Percentiles rank a stretch among this genome's conserved stretches.
Conservation (phyloP, 768 basidiomycete species). For the Pleurotus citrinopileatus region DNA sequence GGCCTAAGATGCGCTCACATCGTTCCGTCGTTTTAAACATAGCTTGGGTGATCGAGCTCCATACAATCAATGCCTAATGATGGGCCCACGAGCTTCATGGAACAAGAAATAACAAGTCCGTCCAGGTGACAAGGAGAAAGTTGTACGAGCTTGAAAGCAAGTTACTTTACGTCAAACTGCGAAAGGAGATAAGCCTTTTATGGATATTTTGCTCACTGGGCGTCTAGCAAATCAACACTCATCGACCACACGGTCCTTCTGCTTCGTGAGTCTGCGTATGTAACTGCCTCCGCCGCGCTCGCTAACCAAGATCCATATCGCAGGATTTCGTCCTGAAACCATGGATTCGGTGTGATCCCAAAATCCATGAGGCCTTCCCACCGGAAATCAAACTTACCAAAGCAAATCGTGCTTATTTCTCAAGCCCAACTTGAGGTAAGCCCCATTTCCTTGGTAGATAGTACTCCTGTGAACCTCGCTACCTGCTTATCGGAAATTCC, state of each 20-base stretch:
- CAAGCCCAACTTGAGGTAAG: neutral
- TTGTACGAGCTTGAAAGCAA: neutral
- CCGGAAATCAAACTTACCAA: constrained; percentile 2
- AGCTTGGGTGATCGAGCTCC: neutral
- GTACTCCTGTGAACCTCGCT: too few species aligned
- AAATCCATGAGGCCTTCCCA: constrained; percentile 1
- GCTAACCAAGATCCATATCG: neutral
- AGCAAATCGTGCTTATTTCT: constrained; percentile 1
- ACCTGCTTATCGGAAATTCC: neutral
- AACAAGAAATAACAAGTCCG: neutral
- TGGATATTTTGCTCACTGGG: constrained; percentile 5
- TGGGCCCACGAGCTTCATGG: neutral
- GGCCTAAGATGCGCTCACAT: neutral
- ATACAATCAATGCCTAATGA: neutral
- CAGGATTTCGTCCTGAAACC: constrained; percentile 1
- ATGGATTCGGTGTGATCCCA: constrained; percentile 8
- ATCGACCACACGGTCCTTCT: neutral
- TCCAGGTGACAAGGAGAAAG: neutral
- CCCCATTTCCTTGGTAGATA: neutral
- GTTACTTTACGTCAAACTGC: neutral
- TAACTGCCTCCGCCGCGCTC: neutral
- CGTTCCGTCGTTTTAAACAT: constrained; percentile 3
- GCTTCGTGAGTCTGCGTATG: neutral
- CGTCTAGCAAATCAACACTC: neutral
- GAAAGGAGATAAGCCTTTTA: constrained; percentile 7